phyloP scores from a whole-genome alignment of 768 basidiomycete genomes.

The Gautieria morchelliformis region DNA sequence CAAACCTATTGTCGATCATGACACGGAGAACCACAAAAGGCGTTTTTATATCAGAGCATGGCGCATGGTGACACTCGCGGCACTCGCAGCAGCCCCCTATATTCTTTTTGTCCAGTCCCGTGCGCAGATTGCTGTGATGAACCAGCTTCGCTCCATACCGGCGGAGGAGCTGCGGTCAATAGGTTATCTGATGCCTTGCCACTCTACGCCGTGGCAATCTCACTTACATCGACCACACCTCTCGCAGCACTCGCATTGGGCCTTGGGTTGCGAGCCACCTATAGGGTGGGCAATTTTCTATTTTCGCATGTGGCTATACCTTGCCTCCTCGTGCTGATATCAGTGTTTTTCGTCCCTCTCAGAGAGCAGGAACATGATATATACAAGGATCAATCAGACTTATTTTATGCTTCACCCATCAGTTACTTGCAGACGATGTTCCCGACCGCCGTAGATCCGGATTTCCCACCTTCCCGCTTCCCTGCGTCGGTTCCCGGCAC shows the following conservation, averaged over 20 bases:
- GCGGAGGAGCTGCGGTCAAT: slow-evolving; percentile 40
- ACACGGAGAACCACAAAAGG: slow-evolving; percentile 13
- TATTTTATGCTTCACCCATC: slow-evolving; percentile 69
- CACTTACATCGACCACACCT: slow-evolving; percentile 70
- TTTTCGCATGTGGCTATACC: not conserved
- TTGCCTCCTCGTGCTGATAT: slow-evolving; percentile 8
- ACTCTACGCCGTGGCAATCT: slow-evolving; percentile 89
- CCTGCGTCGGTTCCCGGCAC: slow-evolving; percentile 43
- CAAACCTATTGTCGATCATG: slow-evolving; percentile 51
- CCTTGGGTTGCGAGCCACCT: slow-evolving; percentile 89
- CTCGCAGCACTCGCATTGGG: slow-evolving; percentile 59
- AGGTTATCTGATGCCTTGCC: slow-evolving; percentile 91
- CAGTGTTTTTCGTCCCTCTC: not conserved
- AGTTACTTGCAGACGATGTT: slow-evolving; percentile 60
- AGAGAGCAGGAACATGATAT: slow-evolving; percentile 41
- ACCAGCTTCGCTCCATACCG: slow-evolving; percentile 51
- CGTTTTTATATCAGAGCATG: slow-evolving; percentile 11
- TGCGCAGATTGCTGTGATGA: slow-evolving; percentile 70
- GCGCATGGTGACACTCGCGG: slow-evolving; percentile 32
- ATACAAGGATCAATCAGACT: slow-evolving; percentile 73
- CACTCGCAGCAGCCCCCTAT: slow-evolving; percentile 49
- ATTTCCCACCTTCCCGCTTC: slow-evolving; percentile 55
- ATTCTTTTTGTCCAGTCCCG: slow-evolving; percentile 71
- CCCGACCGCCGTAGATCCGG: slow-evolving; percentile 47
- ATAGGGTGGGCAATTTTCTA: slow-evolving; percentile 45